These are phyloP conservation scores for Dothistroma pini DNA, from an alignment of 2,329 filamentous ascomycete species.

Conservation along the genomic window DNA sequence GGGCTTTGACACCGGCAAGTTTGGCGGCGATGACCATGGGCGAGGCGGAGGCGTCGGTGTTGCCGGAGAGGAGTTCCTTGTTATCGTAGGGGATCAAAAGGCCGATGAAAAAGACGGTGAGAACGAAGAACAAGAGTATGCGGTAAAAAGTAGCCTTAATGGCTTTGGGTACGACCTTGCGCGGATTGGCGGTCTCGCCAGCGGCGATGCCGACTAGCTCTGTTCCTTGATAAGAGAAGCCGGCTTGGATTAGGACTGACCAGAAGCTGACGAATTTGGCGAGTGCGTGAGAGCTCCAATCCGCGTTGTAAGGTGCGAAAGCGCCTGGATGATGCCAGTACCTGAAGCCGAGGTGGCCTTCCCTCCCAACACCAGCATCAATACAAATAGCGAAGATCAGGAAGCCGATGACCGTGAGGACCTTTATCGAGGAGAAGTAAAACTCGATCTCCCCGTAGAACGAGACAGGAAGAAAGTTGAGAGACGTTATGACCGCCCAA, in stretches of 20 bases:
- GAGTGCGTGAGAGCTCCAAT: slow-evolving; percentile 16
- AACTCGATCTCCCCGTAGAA: slow-evolving; percentile 55
- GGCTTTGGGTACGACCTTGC: slow-evolving; percentile 42
- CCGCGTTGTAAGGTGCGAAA: slow-evolving; percentile 37
- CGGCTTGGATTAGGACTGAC: slow-evolving; percentile 54
- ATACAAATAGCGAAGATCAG: slow-evolving; percentile 42
- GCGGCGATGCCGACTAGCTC: slow-evolving; percentile 53
- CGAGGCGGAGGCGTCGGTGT: slow-evolving; percentile 49
- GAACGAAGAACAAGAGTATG: slow-evolving; percentile 37
- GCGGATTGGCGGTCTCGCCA: slow-evolving; percentile 51
- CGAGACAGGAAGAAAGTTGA: slow-evolving; percentile 50
- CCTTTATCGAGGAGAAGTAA: slow-evolving; percentile 52
- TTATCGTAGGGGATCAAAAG: slow-evolving; percentile 37
- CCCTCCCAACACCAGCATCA: slow-evolving; percentile 41
- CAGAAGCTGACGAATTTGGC: slow-evolving; percentile 49
- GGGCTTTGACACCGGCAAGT: slow-evolving; percentile 56
- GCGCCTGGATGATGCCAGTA: slow-evolving; percentile 42
- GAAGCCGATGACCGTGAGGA: slow-evolving; percentile 50
- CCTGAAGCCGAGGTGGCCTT: slow-evolving; percentile 59
- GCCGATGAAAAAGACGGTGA: slow-evolving; percentile 37
- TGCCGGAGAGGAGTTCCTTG: slow-evolving; percentile 36
- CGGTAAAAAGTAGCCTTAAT: slow-evolving; percentile 39
- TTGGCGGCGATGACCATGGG: slow-evolving; percentile 66
- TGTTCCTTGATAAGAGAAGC: slow-evolving; percentile 56
- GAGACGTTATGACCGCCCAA: slow-evolving; percentile 38